Evolutionary conservation across 2,329 filamentous ascomycete genomes (phyloP).

Genomic region (Biscogniauxia mediterranea): DNA sequence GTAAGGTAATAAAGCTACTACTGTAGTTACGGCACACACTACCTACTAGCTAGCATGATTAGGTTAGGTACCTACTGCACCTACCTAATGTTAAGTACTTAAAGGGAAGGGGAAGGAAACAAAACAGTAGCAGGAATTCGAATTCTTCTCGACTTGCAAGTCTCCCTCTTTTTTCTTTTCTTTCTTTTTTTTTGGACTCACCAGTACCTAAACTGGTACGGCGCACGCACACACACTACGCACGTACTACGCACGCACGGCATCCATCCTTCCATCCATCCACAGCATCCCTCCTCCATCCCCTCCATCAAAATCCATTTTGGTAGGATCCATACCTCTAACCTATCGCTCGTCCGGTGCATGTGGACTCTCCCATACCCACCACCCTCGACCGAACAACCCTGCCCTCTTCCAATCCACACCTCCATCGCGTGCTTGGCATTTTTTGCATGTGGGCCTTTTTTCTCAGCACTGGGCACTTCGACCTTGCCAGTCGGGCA

Average conservation of each 20-base stretch:
- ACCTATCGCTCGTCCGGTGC: not conserved
- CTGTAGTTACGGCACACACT: no score
- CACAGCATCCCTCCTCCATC: not conserved
- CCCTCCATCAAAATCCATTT: not conserved
- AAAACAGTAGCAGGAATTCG: no score
- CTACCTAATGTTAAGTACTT: no score
- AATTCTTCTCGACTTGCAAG: no score
- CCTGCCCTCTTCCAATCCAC: not conserved
- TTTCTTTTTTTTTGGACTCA: no score
- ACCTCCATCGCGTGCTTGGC: not conserved
- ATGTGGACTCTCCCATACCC: not conserved
- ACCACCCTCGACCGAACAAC: not conserved
- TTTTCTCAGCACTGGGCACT: not conserved
- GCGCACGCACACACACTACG: no score
- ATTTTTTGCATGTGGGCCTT: conserved; percentile 1
- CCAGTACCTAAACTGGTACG: not conserved
- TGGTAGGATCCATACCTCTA: not conserved
- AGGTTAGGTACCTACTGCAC: no score
- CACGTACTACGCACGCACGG: not conserved
- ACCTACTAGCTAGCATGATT: no score
- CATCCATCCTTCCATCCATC: not conserved
- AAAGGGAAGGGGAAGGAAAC: no score
- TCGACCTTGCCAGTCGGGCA: not conserved
- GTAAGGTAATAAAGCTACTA: no score
- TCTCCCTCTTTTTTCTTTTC: no score